Evolutionary conservation across 2,329 filamentous ascomycete genomes (phyloP).

Genomic region (Colletotrichum sp.): DNA sequence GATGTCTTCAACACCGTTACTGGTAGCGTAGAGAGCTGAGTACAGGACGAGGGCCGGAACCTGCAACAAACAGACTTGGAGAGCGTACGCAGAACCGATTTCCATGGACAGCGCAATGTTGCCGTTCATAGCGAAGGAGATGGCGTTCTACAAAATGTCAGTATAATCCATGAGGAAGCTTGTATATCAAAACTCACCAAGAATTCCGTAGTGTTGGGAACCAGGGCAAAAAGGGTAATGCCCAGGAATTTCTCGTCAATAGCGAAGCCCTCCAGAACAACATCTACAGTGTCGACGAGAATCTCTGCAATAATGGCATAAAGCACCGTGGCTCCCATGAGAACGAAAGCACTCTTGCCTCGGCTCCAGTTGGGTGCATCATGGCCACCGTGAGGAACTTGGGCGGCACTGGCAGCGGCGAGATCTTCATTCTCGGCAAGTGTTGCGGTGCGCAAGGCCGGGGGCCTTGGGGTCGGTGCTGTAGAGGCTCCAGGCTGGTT

Average conservation of each 20-base stretch:
- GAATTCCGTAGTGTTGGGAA: constrained; percentile 98
- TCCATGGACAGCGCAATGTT: constrained; percentile 99
- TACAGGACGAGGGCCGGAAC: constrained; percentile 93
- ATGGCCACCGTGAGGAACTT: constrained; percentile 74
- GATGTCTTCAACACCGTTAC: constrained; percentile 42
- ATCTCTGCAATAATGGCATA: constrained; percentile 99
- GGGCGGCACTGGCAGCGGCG: constrained; percentile 28
- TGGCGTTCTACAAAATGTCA: constrained; percentile 75
- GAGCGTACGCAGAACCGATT: constrained; percentile 94
- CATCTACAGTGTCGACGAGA: constrained; percentile 93
- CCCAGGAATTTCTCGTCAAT: constrained; percentile 98
- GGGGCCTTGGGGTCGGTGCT: constrained; percentile 47
- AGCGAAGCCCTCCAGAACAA: constrained; percentile 87
- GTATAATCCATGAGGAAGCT: background rate
- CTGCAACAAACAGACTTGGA: constrained; percentile 94
- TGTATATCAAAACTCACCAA: constrained; percentile 63
- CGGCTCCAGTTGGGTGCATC: constrained; percentile 99
- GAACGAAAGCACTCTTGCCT: constrained; percentile 85
- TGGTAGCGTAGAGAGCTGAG: constrained; percentile 71
- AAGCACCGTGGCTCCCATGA: constrained; percentile 86
- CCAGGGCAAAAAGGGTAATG: constrained; percentile 94
- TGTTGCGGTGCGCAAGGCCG: constrained; percentile 40
- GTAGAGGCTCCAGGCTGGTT: constrained; percentile 28
- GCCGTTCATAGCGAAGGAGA: constrained; percentile 99
- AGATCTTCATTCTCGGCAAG: constrained; percentile 53